Percentiles rank a stretch among this genome's conserved stretches.
Evolutionary conservation across 129 eudicot genomes (phyloP).

Genomic region (Scalesia atractyloides): DNA sequence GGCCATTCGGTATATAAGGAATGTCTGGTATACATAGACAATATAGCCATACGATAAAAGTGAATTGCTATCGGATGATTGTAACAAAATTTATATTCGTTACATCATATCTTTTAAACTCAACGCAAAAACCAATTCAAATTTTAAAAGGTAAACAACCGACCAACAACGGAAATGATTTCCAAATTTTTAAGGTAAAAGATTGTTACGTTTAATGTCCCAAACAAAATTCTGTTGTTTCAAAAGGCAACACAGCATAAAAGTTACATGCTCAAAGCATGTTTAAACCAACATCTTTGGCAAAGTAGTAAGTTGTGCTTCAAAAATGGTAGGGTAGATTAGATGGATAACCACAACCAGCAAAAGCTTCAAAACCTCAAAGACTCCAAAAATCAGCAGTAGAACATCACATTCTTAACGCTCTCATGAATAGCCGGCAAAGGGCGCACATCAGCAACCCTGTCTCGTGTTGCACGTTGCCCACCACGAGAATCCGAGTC

Average conservation of each 20-base stretch:
- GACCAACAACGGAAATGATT: too few species aligned
- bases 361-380: neutral
- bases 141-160: too few species aligned
- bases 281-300: neutral
- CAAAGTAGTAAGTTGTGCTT: neutral
- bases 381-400: constrained; percentile 38
- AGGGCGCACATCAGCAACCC: constrained; percentile 24
- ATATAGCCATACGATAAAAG: too few species aligned
- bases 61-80: too few species aligned
- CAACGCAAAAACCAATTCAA: too few species aligned
- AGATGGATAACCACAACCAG: neutral
- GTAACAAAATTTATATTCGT: too few species aligned
- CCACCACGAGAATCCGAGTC: constrained; percentile 44
- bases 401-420: constrained; percentile 82
- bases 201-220: too few species aligned
- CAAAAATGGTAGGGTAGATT: neutral
- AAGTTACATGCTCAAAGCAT: neutral
- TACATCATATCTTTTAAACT: too few species aligned
- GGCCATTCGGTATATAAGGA: too few species aligned
- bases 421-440: constrained; percentile 56
- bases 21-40: too few species aligned
- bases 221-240: too few species aligned
- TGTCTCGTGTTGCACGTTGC: constrained; percentile 43
- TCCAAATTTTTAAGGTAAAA: too few species aligned
- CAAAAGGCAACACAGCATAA: neutral